Conservation (phyloP, 2,329 filamentous ascomycete genomes). For the Aspergillus sp. region DNA sequence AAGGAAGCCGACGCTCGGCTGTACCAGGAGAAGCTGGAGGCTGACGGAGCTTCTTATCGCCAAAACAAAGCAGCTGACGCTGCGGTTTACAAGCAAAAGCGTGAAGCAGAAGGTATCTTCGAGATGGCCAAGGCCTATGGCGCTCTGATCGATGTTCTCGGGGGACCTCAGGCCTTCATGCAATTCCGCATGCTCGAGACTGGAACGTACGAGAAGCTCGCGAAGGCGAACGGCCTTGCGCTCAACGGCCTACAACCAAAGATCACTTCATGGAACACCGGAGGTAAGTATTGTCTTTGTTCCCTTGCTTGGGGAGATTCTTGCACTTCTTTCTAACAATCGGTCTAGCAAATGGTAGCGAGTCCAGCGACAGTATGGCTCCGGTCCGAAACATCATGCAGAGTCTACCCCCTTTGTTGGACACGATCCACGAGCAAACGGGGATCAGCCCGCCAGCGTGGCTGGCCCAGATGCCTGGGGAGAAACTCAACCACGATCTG, state of each 20-base stretch:
- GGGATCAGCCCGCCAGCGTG: conserved; percentile 77
- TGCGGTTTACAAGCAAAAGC: conserved; percentile 55
- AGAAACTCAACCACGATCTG: neutral
- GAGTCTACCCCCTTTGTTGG: conserved; percentile 76
- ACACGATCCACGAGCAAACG: conserved; percentile 85
- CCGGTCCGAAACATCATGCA: conserved; percentile 81
- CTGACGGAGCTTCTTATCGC: conserved; percentile 36
- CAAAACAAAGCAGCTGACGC: conserved; percentile 38
- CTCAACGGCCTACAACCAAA: conserved; percentile 79
- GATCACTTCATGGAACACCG: conserved; percentile 89
- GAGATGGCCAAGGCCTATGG: conserved; percentile 81
- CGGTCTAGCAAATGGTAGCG: conserved; percentile 38
- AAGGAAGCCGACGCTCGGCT: conserved; percentile 53
- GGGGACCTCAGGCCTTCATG: conserved; percentile 73
- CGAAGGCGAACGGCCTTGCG: conserved; percentile 73
- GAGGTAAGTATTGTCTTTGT: conserved; percentile 30
- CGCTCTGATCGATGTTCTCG: conserved; percentile 69
- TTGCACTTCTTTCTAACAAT: conserved; percentile 3
- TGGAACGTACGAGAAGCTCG: conserved; percentile 73
- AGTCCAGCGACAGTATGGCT: conserved; percentile 54
- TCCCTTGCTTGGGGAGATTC: neutral
- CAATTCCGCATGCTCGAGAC: conserved; percentile 88
- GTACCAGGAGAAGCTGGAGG: conserved; percentile 42
- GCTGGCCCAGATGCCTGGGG: conserved; percentile 55
- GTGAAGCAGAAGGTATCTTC: conserved; percentile 72